Base-by-base conservation (phyloP, 2,329 filamentous ascomycete species). In the Paraphoma sp. region DNA sequence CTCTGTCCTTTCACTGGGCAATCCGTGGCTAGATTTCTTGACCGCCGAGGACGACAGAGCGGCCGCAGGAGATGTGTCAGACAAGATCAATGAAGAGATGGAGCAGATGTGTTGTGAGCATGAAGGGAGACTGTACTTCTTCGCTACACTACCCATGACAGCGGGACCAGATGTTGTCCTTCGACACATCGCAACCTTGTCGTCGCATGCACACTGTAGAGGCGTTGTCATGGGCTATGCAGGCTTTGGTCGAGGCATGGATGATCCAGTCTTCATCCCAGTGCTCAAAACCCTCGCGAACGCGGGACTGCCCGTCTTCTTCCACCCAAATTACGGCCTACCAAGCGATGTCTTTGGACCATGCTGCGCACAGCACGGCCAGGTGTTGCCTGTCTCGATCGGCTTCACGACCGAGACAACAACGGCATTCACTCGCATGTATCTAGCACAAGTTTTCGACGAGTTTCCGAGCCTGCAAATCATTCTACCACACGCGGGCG, bases 11-110 rank as follows among this genome's bases (percentile, higher is more conserved):
- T 48, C 45, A 5, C 23, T 41, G 36, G 46, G 46, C 23, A 40
- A 48, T 41, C 46, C 23, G 29, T 41, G 46, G 46, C 46, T 41
- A 23, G 46, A 29, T 16, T 48, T 29, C n/a, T 48, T 29, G 46
- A 29, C 36, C n/a, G 41, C 41, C n/a, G 31, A 6, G 29, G 14
- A 36, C 3, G n/a, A 41, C 41, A 44, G 28, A 43, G 41, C 29
- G n/a, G 41, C 14, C 11, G 40, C 31, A 44, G 28, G 29, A 38
- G 28, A 45, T n/a, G 28, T 38, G n/a, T 28, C 48, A 44, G 16
- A n/a, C 28, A 45, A 45, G 6, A 51, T 33, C 30, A 36, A 45
- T 28, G 3, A 29, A 38, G 31, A 45, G 12, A 31, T 51, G 48
- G 29, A 43, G 12, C 5, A 23, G 18, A 38, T 36, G 30, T 28